Evolutionary conservation across 1,139 yeast genomes (phyloP), one percentile per base, ranked within the genome.

Genomic region (Lodderomyces elongisporus): DNA sequence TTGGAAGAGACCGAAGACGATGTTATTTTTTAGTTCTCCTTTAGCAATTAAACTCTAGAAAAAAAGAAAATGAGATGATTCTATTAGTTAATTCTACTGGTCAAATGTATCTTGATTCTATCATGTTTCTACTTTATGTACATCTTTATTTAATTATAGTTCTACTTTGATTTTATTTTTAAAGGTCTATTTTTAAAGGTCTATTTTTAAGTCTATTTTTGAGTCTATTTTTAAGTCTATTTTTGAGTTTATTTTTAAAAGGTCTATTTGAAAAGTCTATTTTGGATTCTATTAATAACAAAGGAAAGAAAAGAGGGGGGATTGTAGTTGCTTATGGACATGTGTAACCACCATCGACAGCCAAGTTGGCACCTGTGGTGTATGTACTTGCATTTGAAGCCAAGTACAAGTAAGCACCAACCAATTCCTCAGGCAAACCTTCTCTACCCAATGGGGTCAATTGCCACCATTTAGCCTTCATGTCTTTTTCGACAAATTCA

Each of bases 321-420:
- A n/a, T n/a, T n/a, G n/a, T n/a, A n/a, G n/a, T n/a, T n/a, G n/a
- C 22, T 37, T 54, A 62, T 45, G 70, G 68, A 29, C 65, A 67
- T 40, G 60, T 49, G 68, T 84, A 85, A 33, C 95, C 96, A 47
- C 96, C 96, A 51, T 85, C 96, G 36, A 85, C 94, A 44, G 82
- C 66, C 46, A 85, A 61, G 58, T 85, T 87, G 49, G 82, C 76
- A 45, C 95, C 96, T 10, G 93, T 85, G 36, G 93, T 77, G 61
- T 80, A 85, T 14, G 87, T 74, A 27, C 87, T 70, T 15, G 93
- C 95, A 51, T 84, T 80, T 7, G 88, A 77, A 25, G 93, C 85
- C 54, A 85, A 67, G 61, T 84, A 87, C 38, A 85, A 71, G 44
- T 79, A 80, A 16, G 91, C 81, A 47, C 94, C 93, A 31, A 84